Base-by-base conservation (phyloP, 73 alveolate genomes). In the Durusdinium trenchii region DNA sequence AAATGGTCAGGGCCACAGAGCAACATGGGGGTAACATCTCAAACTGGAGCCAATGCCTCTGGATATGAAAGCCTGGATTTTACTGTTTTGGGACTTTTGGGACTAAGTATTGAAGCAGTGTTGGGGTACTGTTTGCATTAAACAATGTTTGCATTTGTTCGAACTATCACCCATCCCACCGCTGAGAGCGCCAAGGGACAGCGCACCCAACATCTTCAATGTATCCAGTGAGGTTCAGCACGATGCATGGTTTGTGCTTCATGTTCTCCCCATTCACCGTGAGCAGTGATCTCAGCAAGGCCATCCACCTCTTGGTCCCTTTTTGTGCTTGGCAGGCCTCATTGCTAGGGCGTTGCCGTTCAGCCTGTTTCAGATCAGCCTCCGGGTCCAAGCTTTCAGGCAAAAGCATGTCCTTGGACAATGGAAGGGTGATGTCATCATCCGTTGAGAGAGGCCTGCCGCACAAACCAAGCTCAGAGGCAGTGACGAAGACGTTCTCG, bases 151-250 rank as follows among this genome's bases (percentile, higher is more conserved):
- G n/a, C n/a, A n/a, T n/a, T n/a, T n/a, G n/a, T n/a, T n/a, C n/a
- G n/a, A n/a, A n/a, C n/a, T n/a, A n/a, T n/a, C 7, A 20, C 43
- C 90, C 64, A 47, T 30, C n/a, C n/a, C n/a, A n/a, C 91, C 86
- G 5, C 3, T 1, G 42, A 43, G 1, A 45, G 38, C 18, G 4
- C 54, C 91, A 43, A 81, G 91, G 32, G 50, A 48, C 91, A 0
- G 91, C 62, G 32, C 62, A 46, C 2, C 91, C 91, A 3, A 81
- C 50, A 47, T 81, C 91, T 67, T 81, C 91, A 1, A 81, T 28
- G 47, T 81, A 81, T 14, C 69, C 62, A 6, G 91, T 81, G n/a
- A 81, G 69, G 91, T 81, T 81, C 40, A 81, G 71, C 46, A 81
- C 71, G 14, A 81, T 81, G 48, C 42, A 18, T 0, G 91, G 91